Base-by-base conservation (phyloP, 179 eudicot genomes). In the Amaranthus tricolor region DNA sequence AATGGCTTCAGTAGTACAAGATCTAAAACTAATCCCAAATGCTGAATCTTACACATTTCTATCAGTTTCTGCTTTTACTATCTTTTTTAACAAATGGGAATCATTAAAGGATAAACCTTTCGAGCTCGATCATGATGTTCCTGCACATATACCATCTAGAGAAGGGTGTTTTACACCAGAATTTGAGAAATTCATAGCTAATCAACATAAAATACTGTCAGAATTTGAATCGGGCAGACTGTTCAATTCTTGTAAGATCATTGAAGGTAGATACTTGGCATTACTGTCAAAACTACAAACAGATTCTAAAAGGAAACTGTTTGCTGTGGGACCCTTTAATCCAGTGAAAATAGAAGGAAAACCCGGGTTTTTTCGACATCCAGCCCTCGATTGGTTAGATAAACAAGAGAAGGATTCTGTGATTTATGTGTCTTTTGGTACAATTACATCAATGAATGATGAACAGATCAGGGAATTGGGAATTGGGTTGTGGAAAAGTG, bases 311-410 rank as follows among this genome's bases (percentile, higher is more conserved):
- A 83, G 74, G 74, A 86, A 74, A 71, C 40, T 58, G 5, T 86
- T 83, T 72, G 85, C 85, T 10, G 21, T 88, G 20, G 90, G 88
- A 14, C 92, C 88, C 5, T 64, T 75, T 16, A 63, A 86, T 44
- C 84, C 81, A 7, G 72, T 67, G 44, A 43, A 40, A 70, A 17
- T 52, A 8, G n/a, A 56, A 51, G 14, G 16, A n/a, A 50, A 76
- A 62, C 58, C 31, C n/a, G 17, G 71, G 10, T 56, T 6, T 48
- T 14, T 0, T 15, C 70, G 79, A 21, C 81, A 85, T 73, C 15
- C 40, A 66, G 84, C 86, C 68, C 78, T 89, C 7, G 77, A 86
- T 6, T 91, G 96, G 96, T 85, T 91, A 12, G 91, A 89, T 76
- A 81, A 66, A 73, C 96, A 90, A 56, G 84, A 66, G 19, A 69